These are phyloP conservation scores for Microdochium nivale DNA, from an alignment of 2,329 filamentous ascomycete species.

Conservation along the genomic window DNA sequence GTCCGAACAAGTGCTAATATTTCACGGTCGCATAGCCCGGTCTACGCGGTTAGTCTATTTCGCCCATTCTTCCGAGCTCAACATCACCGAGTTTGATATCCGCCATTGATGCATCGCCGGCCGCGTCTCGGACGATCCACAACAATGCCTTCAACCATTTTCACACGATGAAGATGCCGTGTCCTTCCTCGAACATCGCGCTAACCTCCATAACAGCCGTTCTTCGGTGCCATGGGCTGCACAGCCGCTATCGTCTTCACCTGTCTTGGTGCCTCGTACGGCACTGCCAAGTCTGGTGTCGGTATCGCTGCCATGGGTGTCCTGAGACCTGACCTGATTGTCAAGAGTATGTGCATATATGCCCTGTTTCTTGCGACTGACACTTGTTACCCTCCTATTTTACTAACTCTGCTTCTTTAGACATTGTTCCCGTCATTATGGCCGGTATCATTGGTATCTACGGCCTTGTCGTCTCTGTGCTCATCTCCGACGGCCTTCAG, in stretches of 20 bases:
- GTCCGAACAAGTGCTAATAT: conserved; percentile 13
- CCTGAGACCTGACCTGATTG: conserved; percentile 92
- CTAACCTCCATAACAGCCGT: conserved; percentile 39
- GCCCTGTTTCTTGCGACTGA: conserved; percentile 10
- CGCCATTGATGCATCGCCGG: not conserved
- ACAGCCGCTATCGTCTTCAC: conserved; percentile 92
- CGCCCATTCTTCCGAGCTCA: conserved; percentile 8
- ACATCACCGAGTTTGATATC: conserved; percentile 1
- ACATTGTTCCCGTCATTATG: conserved; percentile 99
- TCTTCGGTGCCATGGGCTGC: conserved; percentile 82
- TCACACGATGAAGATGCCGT: not conserved
- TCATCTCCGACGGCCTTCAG: conserved; percentile 72
- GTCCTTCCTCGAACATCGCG: not conserved
- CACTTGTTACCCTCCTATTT: conserved; percentile 7
- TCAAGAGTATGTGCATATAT: conserved; percentile 73
- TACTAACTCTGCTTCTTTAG: conserved; percentile 32
- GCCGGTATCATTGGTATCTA: conserved; percentile 99
- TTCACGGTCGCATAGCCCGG: conserved; percentile 56
- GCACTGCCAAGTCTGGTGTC: conserved; percentile 98
- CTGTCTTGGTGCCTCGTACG: conserved; percentile 93
- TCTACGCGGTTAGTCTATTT: conserved; percentile 85
- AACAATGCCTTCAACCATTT: not conserved
- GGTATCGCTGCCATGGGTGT: conserved; percentile 99
- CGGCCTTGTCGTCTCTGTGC: conserved; percentile 78
- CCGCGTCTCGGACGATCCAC: not conserved